Base-by-base conservation (phyloP, 2,329 filamentous ascomycete species). In the Colletotrichum nymphaeae region DNA sequence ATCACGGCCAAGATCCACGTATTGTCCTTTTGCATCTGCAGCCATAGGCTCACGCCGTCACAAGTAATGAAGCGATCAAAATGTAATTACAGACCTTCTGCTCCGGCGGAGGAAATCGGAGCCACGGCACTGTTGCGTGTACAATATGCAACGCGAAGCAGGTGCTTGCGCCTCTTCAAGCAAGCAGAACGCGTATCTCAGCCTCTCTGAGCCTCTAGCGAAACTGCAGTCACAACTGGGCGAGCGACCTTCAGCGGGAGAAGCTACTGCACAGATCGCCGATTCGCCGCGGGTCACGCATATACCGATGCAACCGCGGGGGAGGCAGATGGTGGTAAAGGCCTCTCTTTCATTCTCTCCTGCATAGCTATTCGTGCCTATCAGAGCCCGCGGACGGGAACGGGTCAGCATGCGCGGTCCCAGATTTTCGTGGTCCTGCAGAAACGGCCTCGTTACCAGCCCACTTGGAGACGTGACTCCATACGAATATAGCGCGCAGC, bases 231-330 rank as follows among this genome's bases (percentile, higher is more conserved):
- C 37, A 49, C 28, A 28, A 5, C 24, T 42, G 22, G 35, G 14
- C 37, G 5, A 12, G 26, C 55, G 16, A 42, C 64, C 46, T 24
- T n/a, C 67, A 57, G 67, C 59, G n/a, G 19, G 26, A 16, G 35
- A 30, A 56, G 35, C 69, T 68, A 59, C 64, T 58, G 69, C 65
- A 68, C 35, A 59, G 69, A 72, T 72, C 69, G 58, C 35, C 69
- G 52, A 69, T 56, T 72, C 65, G 64, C 69, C 64, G 69, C 59
- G 35, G 59, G 59, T 62, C 69, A 26, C 26, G 64, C 58, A 63
- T 68, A 30, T 63, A 30, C 58, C 69, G 69, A 49, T 72, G 69
- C 69, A 63, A 68, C 64, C 64, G 57, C 19, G 37, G 35, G 46
- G 69, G 7, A 9, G 8, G 32, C 8, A 5, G 32, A 49, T 42